Evolutionary conservation across 176 grass and related monocot species (phyloP), one percentile per base, ranked within the genome.

Genomic region (Paspalum vaginatum): DNA sequence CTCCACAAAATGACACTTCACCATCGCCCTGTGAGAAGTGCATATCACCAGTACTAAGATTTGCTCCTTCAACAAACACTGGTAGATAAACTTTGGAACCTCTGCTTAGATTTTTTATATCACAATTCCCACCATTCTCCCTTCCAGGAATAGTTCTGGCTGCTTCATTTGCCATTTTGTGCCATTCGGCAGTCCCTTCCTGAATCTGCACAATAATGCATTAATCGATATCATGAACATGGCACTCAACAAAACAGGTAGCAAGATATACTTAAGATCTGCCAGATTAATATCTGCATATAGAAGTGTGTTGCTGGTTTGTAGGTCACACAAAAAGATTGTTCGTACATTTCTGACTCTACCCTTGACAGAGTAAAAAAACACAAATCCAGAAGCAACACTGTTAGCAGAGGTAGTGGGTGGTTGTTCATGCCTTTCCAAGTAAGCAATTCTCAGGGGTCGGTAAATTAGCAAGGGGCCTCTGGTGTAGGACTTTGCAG

Each of bases 71-170:
- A 44, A 98, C 90, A 83, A 98, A 98, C 40, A 98, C 92, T 57
- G 95, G 95, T 10, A 94, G 83, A 91, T 98, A 94, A 66, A 98
- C 87, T 83, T 98, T 98, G 27, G 95, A 98, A 18, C 95, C 95
- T 87, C 85, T 87, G 69, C 95, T 94, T 62, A 98, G 48, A 83
- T 98, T 98, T 69, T 98, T 98, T 37, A 98, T 98, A 54, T 98
- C 95, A 81, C 92, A 94, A 55, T 98, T 98, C 13, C 95, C 92
- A 9, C 92, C 95, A 74, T 98, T 98, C 78, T 98, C 95, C 75
- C 92, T 86, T 81, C 92, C 90, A 12, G 92, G 95, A 82, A 94
- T 92, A 47, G 92, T 98, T 76, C 92, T 89, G 77, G 95, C 95
- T 59, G 92, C 92, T 73, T 98, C 90, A 70, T 90, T 87, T 74